Conservation (phyloP, 2,329 filamentous ascomycete genomes). For the Aspergillus sp. region DNA sequence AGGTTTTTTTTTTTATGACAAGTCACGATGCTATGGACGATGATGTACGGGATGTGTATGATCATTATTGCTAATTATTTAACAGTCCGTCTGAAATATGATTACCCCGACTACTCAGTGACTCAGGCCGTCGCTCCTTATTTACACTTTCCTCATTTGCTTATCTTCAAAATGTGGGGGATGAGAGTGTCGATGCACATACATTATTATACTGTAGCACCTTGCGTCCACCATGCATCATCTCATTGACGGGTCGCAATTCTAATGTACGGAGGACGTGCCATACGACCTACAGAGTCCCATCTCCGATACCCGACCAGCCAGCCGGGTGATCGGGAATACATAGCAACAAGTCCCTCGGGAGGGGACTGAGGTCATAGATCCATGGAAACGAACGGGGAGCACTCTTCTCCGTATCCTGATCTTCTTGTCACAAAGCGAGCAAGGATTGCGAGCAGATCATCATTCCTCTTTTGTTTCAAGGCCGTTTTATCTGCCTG, state of each 20-base stretch:
- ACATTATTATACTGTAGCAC: neutral
- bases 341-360: no score
- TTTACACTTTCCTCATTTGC: neutral
- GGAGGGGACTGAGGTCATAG: no score
- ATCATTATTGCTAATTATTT: no score
- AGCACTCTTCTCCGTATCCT: neutral
- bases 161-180: neutral
- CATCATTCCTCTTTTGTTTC: neutral
- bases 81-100: no score
- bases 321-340: no score
- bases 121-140: neutral
- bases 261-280: neutral
- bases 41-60: neutral
- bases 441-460: neutral
- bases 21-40: neutral
- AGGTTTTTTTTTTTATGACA: neutral
- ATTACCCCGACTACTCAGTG: no score
- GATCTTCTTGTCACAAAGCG: neutral
- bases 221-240: neutral
- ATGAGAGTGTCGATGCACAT: neutral
- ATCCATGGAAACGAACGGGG: neutral
- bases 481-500: conserved; percentile 1
- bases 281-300: neutral
- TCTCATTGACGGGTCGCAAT: neutral
- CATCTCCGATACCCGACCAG: neutral